Base-by-base conservation (phyloP, 768 basidiomycete species). In the Termitomyces titanicus region DNA sequence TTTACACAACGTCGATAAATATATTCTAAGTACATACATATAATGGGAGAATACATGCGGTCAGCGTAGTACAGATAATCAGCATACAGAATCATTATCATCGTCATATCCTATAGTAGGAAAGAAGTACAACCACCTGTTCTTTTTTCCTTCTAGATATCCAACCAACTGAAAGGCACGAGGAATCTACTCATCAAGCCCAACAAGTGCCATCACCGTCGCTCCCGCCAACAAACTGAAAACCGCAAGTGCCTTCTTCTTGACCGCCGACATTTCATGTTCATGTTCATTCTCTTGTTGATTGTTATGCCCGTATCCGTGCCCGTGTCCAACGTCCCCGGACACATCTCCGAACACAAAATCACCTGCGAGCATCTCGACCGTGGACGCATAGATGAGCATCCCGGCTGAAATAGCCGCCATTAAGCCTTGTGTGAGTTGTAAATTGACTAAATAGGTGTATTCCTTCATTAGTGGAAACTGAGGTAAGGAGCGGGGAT, bases 331-430 rank as follows among this genome's bases (percentile, higher is more conserved):
- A 29, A 29, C 29, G 75, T 55, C 68, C 73, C 71, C 68, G 61
- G 73, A 64, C 40, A 77, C 75, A 56, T 82, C 82, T 37, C 89
- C 87, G 70, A 88, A 86, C 40, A 92, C 87, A 60, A 92, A 92
- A 68, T 93, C 90, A 3, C 82, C 90, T 0, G 88, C 90, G 49
- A 93, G 80, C 87, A 93, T 92, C 76, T 92, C 91, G 7, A 92
- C 89, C 10, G 85, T 88, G 11, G 86, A 82, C 0, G 86, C 90
- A 62, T 92, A 92, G 43, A 86, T 90, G 47, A 93, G 79, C 86
- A 92, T 84, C 3, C 90, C 89, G 0, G 89, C 88, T 0, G 87
- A 89, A 31, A 91, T 75, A n/a, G 88, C 88, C 7, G 84, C 86
- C 85, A 92, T 85, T 42, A 92, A 64, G 20, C 90, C 90, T 65